Evolutionary conservation across 768 basidiomycete genomes (phyloP), one percentile per base, ranked within the genome.

Genomic region (Xerocomellus dryophilus): DNA sequence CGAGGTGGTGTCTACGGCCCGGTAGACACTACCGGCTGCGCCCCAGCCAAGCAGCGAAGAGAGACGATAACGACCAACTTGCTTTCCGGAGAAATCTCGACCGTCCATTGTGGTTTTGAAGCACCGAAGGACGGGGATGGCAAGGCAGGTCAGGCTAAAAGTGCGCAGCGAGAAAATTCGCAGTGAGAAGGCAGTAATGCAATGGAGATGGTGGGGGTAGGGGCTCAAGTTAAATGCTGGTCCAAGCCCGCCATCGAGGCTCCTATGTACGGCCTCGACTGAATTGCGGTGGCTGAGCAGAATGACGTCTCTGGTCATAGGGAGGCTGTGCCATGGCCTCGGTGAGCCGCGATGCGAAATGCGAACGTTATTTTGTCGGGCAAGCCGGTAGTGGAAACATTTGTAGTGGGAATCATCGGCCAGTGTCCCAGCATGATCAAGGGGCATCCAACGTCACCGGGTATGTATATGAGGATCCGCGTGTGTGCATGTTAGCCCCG

Each of bases 11-110:
- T 89, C 85, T 46, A 84, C 67, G 32, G 87, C 90, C 57, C 78
- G 80, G 71, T 93, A 90, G 60, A 93, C 88, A 48, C 81, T 82
- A 45, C 90, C 90, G 54, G 86, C 88, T 7, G 86, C 84, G 34
- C 92, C 90, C 43, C 81, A 72, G 40, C 90, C 91, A 39, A 94
- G 75, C 57, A 78, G 71, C 50, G 82, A 78, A 52, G 81, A 64
- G 58, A 94, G 77, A 57, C 79, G 76, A 64, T 85, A 79, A 48
- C 79, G 82, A 67, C 82, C 81, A 65, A 92, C 75, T 52, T 69
- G 62, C 51, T 67, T 62, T 40, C 81, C 83, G 51, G 75, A 65
- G 62, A 84, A 77, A 60, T 82, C 73, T 56, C 75, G 80, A 8
- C 7, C 8, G 17, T 14, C 18, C 59, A 61, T 34, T 11, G 4